Conservation (phyloP, 306 rosid species). For the Lupinus albus region DNA sequence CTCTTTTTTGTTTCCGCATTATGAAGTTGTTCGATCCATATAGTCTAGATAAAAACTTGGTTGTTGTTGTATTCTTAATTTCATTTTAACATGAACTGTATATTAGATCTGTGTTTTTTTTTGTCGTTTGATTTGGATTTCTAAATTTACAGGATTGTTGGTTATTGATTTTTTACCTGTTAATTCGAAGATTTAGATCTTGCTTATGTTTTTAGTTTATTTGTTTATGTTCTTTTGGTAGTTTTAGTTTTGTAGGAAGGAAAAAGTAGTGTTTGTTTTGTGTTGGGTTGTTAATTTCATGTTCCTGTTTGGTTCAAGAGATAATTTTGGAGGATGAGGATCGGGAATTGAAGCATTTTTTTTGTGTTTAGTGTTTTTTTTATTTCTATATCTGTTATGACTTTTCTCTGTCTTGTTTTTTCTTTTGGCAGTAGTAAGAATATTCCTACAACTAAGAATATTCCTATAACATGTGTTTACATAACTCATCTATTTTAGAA, state of each 20-base stretch:
- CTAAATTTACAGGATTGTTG: background rate
- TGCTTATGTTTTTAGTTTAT: background rate
- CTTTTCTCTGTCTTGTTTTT: background rate
- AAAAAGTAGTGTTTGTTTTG: background rate
- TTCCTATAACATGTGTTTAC: no score
- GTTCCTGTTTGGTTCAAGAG: no score
- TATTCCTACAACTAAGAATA: no score
- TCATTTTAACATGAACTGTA: background rate
- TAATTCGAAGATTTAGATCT: slow-evolving; percentile 20
- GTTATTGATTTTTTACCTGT: background rate
- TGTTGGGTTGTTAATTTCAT: no score
- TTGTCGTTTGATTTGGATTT: background rate
- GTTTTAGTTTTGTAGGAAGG: background rate
- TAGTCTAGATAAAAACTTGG: no score
- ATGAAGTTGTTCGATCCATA: no score
- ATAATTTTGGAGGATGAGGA: background rate
- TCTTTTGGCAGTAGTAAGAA: no score
- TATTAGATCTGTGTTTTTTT: slow-evolving; percentile 31
- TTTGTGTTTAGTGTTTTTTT: background rate
- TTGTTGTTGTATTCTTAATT: no score
- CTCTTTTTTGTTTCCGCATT: background rate
- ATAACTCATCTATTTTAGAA: no score
- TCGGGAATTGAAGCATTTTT: background rate
- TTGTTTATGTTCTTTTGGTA: background rate
- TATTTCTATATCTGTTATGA: no score